Conservation (phyloP, 352 stramenopile genomes). For the Halophytophthora polymorphica region DNA sequence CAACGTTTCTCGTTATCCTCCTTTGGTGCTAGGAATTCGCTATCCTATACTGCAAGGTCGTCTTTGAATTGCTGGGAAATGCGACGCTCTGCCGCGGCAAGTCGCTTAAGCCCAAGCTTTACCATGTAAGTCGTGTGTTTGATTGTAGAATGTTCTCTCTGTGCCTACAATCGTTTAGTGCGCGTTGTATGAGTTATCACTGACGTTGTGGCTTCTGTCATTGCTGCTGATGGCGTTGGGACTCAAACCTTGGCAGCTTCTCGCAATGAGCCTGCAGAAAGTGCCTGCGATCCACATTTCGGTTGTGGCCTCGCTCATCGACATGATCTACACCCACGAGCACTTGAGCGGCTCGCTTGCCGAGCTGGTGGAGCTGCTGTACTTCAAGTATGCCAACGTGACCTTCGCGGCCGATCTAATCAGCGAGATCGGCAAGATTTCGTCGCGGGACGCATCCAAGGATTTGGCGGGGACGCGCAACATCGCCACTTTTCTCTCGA, state of each 20-base stretch:
- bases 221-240: slow-evolving; percentile 1
- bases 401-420: slow-evolving; percentile 70
- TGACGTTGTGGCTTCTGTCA: not conserved
- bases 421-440: slow-evolving; percentile 75
- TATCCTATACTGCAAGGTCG: slow-evolving; percentile 66
- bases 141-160: not conserved
- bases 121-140: slow-evolving; percentile 37
- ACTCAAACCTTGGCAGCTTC: slow-evolving; percentile 40
- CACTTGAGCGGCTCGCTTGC: slow-evolving; percentile 56
- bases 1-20: too few species aligned
- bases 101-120: slow-evolving; percentile 59
- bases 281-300: slow-evolving; percentile 68
- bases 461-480: slow-evolving; percentile 71
- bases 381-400: slow-evolving; percentile 58
- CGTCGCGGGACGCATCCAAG: slow-evolving; percentile 62
- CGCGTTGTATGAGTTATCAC: not conserved
- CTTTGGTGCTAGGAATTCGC: slow-evolving; percentile 78
- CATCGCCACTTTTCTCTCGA: slow-evolving; percentile 69
- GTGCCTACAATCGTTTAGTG: not conserved
- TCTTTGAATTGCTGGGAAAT: slow-evolving; percentile 68
- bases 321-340: slow-evolving; percentile 72
- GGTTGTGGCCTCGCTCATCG: slow-evolving; percentile 65
- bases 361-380: slow-evolving; percentile 60
- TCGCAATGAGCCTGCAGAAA: slow-evolving; percentile 56
- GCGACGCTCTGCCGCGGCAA: slow-evolving; percentile 59